Percentiles rank a stretch among this genome's conserved stretches.
Evolutionary conservation across 1,139 yeast species (phyloP).

Genomic region (Hanseniaspora uvarum): DNA sequence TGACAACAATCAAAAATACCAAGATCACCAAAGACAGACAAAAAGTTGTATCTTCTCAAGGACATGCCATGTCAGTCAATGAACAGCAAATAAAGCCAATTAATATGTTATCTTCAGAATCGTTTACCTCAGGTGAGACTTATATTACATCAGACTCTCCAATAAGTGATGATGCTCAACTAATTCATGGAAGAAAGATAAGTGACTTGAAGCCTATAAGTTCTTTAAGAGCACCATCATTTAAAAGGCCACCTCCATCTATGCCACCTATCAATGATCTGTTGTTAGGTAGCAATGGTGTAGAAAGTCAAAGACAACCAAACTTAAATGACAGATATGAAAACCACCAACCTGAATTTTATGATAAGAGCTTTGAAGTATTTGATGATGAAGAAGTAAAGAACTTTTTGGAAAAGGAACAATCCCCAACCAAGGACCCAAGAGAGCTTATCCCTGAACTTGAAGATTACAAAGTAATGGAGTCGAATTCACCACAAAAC

Average conservation of each 20-base stretch:
- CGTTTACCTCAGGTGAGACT: constrained; percentile 25
- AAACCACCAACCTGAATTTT: constrained; percentile 10
- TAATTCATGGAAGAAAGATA: constrained; percentile 18
- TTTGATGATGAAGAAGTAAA: constrained; percentile 11
- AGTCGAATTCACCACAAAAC: neutral
- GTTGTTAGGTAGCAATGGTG: neutral
- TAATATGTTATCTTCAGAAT: constrained; percentile 18
- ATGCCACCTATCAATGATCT: constrained; percentile 9
- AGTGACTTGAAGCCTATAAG: constrained; percentile 19
- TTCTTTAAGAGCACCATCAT: constrained; percentile 14
- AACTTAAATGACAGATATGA: constrained; percentile 8
- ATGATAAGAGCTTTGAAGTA: constrained; percentile 11
- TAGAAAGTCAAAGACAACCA: constrained; percentile 2
- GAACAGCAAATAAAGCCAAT: neutral
- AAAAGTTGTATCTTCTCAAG: constrained; percentile 19
- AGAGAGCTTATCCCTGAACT: neutral
- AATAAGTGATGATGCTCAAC: constrained; percentile 13
- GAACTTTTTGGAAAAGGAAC: constrained; percentile 3
- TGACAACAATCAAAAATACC: constrained; percentile 74
- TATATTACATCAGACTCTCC: constrained; percentile 22
- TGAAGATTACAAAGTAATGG: neutral
- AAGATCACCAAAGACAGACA: constrained; percentile 31
- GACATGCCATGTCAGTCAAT: constrained; percentile 19
- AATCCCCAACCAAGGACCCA: neutral
- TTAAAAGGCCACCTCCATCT: constrained; percentile 16